These are phyloP conservation scores for Lipomyces mesembrius DNA, from an alignment of 805 yeast species.

Conservation along the genomic window DNA sequence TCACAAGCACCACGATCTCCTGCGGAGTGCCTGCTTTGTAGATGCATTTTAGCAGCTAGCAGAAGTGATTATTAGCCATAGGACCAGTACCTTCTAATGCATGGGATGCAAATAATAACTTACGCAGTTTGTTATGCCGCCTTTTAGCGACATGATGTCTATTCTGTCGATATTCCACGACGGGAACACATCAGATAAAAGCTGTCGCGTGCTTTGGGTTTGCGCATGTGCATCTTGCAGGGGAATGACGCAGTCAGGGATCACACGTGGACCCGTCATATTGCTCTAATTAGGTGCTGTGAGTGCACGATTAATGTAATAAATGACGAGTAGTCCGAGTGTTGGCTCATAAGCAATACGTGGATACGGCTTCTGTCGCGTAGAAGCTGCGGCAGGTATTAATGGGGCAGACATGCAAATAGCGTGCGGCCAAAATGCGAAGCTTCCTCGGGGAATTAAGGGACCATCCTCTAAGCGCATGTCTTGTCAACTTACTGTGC, in stretches of 20 bases:
- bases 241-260: slow-evolving; percentile 23
- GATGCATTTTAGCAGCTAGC: slow-evolving; percentile 29
- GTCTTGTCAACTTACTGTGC: background rate
- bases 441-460: slow-evolving; percentile 1
- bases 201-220: slow-evolving; percentile 13
- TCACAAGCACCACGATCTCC: slow-evolving; percentile 49
- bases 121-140: slow-evolving; percentile 36
- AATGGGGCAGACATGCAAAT: background rate
- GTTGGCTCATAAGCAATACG: background rate
- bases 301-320: background rate
- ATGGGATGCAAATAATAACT: background rate
- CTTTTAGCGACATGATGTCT: slow-evolving; percentile 25
- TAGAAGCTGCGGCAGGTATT: background rate
- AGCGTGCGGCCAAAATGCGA: background rate
- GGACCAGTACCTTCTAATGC: background rate
- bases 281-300: background rate
- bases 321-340: background rate
- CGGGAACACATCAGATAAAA: slow-evolving; percentile 27
- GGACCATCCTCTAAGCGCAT: background rate
- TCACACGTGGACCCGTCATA: slow-evolving; percentile 29
- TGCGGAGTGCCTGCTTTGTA: slow-evolving; percentile 20
- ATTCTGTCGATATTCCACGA: slow-evolving; percentile 21
- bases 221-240: slow-evolving; percentile 24
- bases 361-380: background rate
- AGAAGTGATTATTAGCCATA: background rate